Evolutionary conservation across 1,284 basidiomycete species (phyloP).

Genomic region (Cutaneotrichosporon cutaneum): DNA sequence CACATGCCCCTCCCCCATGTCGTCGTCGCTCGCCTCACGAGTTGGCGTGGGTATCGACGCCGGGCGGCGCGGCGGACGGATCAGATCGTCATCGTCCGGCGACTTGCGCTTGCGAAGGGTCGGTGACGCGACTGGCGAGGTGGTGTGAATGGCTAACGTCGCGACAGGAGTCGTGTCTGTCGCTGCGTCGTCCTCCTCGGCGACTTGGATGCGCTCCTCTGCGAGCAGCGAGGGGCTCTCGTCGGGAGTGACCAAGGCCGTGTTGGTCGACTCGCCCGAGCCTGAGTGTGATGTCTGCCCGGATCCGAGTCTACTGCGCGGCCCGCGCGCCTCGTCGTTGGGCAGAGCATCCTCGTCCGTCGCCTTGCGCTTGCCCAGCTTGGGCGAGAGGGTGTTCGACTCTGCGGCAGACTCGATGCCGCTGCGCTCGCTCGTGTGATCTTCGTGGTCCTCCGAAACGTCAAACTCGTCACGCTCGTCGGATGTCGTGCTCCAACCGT

Average conservation of each 20-base stretch:
- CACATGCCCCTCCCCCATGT: neutral
- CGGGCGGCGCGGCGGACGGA: neutral
- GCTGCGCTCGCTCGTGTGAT: neutral
- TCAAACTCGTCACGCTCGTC: conserved; percentile 12
- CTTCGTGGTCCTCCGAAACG: conserved; percentile 5
- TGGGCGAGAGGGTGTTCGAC: neutral
- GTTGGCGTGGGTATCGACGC: neutral
- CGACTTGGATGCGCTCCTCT: conserved; percentile 16
- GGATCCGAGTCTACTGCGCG: conserved; percentile 17
- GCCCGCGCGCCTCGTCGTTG: conserved; percentile 8
- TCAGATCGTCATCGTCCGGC: conserved; percentile 14
- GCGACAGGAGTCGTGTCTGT: conserved; percentile 11
- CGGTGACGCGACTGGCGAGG: conserved; percentile 14
- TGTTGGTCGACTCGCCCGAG: conserved; percentile 18
- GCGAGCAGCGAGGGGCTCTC: conserved; percentile 22
- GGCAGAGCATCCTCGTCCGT: conserved; percentile 7
- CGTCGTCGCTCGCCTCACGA: neutral
- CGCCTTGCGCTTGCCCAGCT: conserved; percentile 18
- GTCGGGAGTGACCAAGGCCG: conserved; percentile 20
- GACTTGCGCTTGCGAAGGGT: conserved; percentile 23
- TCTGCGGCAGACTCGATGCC: neutral
- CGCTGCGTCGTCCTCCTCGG: conserved; percentile 11
- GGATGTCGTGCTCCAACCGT: conserved; percentile 18
- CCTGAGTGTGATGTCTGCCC: conserved; percentile 21
- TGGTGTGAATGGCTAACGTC: neutral